Conservation (phyloP, 2,329 filamentous ascomycete genomes). For the Didymella sp. region DNA sequence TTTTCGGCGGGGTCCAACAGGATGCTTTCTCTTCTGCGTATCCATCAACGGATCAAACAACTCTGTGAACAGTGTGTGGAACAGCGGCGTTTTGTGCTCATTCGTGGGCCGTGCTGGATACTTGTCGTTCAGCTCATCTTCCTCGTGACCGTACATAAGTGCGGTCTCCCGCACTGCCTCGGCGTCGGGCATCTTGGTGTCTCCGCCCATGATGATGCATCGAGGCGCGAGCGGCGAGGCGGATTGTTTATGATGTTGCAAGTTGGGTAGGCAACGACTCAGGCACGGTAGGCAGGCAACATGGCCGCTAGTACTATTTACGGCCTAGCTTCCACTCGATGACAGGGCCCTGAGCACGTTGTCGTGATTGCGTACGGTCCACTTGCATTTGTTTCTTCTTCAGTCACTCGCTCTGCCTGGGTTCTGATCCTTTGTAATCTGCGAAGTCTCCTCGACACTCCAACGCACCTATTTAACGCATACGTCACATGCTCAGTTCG, state of each 20-base stretch:
- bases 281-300: conserved; percentile 19
- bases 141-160: conserved; percentile 57
- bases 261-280: conserved; percentile 18
- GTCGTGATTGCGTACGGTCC: conserved; percentile 16
- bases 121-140: conserved; percentile 58
- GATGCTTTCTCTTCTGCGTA: conserved; percentile 74
- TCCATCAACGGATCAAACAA: conserved; percentile 84
- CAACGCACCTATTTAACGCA: neutral
- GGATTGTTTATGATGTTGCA: conserved; percentile 9
- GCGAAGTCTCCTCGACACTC: too few relatives aligned
- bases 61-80: conserved; percentile 76
- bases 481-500: conserved; percentile 26
- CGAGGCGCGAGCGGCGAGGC: conserved; percentile 6
- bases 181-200: conserved; percentile 49
- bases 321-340: neutral
- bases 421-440: neutral
- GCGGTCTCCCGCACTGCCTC: conserved; percentile 57
- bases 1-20: conserved; percentile 63
- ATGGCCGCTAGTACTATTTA: conserved; percentile 4
- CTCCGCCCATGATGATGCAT: conserved; percentile 39
- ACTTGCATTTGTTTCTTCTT: conserved; percentile 10
- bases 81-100: conserved; percentile 77
- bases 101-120: conserved; percentile 84
- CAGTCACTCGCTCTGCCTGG: conserved; percentile 10
- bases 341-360: conserved; percentile 3